Evolutionary conservation across 2,329 filamentous ascomycete genomes (phyloP), one percentile per base, ranked within the genome.

Genomic region (Trichoderma atroviride): DNA sequence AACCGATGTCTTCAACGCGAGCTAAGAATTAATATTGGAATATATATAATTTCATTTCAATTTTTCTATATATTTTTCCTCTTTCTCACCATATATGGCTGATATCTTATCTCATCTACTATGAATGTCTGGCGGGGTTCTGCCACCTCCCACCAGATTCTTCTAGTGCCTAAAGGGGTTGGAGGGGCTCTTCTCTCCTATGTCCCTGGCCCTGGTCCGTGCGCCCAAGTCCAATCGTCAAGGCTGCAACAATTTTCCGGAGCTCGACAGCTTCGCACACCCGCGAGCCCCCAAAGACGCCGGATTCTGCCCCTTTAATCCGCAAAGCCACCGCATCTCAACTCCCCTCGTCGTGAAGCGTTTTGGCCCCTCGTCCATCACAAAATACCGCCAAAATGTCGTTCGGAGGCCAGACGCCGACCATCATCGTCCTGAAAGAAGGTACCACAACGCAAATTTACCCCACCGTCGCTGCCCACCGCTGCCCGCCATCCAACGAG

Each of bases 371-470:
- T 53, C 31, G 33, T 22, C 13, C n/a, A 31, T n/a, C 24, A 11
- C 35, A 69, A 29, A 43, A 16, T 27, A 68, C 57, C 55, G 65
- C 73, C 79, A 86, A 77, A 75, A 97, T 97, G 94, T 96, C 94
- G 81, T 97, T 97, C 85, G 93, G 93, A 84, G 94, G 94, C 80
- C 95, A 97, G 84, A 96, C 95, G 80, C 95, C 95, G 81, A 97
- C 95, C 76, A 97, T 97, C 81, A 93, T 98, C 83, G 94, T 98
- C 85, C 89, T 98, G 79, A 96, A 96, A 86, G 95, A 97, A 87
- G 94, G 94, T 96, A 74, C 80, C 80, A 91, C 86, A 24, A 52
- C 80, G 76, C 47, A 50, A n/a, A 50, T 80, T 76, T 79, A 78
- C 80, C 78, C 80, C 81, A 78, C 81, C 77, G 77, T 75, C 57